phyloP scores from a whole-genome alignment of 2,329 filamentous ascomycete genomes.

The Sporothrix dimorphospora region DNA sequence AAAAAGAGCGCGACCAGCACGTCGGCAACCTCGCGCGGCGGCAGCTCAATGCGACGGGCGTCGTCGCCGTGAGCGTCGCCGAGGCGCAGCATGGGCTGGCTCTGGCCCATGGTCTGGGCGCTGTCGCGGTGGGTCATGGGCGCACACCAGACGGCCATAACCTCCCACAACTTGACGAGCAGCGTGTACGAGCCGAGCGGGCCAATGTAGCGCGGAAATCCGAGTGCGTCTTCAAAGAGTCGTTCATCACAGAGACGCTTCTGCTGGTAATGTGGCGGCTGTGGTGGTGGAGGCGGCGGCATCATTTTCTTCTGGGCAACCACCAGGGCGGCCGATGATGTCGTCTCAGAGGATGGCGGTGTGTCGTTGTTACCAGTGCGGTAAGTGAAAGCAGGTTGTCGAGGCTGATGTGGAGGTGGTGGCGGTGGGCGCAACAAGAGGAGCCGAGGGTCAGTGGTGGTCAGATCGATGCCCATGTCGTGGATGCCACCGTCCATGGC shows the following conservation, averaged over 20 bases:
- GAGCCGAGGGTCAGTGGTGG: constrained; percentile 13
- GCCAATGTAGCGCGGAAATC: constrained; percentile 32
- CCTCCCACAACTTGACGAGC: constrained; percentile 31
- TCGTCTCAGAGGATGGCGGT: neutral
- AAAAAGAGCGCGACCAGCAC: constrained; percentile 32
- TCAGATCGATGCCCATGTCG: neutral
- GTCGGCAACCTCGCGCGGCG: constrained; percentile 33
- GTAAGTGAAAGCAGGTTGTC: neutral
- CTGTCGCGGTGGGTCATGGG: constrained; percentile 18
- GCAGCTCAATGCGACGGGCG: constrained; percentile 25
- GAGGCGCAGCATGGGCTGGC: neutral
- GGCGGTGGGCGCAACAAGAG: neutral
- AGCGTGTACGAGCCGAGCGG: constrained; percentile 32
- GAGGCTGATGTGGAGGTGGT: neutral
- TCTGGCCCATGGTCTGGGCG: constrained; percentile 28
- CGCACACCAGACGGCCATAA: constrained; percentile 26
- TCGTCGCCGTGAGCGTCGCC: neutral
- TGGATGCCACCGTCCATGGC: neutral
- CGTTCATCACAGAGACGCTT: constrained; percentile 24
- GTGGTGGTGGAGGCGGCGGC: neutral
- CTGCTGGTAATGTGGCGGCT: neutral
- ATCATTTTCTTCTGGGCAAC: neutral
- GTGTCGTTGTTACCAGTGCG: neutral
- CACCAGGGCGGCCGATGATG: neutral
- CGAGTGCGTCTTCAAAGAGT: constrained; percentile 31